These are phyloP conservation scores for Ophiostoma piceae DNA, from an alignment of 2,329 filamentous ascomycete genomes.

Conservation along the genomic window DNA sequence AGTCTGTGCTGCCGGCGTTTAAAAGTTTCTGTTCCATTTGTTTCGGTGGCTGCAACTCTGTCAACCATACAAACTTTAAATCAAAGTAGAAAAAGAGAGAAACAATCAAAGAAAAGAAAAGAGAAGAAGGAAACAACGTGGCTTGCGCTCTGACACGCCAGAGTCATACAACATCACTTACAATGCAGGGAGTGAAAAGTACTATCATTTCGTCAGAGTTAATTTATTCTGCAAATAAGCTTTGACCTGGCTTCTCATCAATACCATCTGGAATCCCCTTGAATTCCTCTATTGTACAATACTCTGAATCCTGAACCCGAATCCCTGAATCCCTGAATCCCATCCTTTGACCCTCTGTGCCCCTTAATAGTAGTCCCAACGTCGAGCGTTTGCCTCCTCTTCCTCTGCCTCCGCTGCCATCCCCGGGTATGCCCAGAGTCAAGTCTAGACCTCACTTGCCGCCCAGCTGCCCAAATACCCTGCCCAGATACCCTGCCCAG, in stretches of 20 bases:
- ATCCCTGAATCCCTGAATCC: background rate
- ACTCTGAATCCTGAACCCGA: no score
- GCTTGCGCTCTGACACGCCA: conserved; percentile 3
- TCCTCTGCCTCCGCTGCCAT: background rate
- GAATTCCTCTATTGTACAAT: background rate
- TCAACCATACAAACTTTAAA: background rate
- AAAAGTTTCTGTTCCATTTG: conserved; percentile 1
- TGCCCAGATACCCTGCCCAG: no score
- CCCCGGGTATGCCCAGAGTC: conserved; percentile 2
- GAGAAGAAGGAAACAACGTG: background rate
- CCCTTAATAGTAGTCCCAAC: background rate
- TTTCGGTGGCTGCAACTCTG: background rate
- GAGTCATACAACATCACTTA: background rate
- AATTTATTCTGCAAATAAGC: background rate
- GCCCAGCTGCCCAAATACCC: background rate
- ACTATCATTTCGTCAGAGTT: background rate
- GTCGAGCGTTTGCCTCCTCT: background rate
- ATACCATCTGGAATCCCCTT: background rate
- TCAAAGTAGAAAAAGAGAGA: background rate
- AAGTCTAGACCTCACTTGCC: background rate
- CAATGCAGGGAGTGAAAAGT: conserved; percentile 4
- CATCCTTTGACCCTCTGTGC: background rate
- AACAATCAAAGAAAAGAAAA: background rate
- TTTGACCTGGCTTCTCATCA: background rate
- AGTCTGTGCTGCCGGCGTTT: background rate